Conservation (phyloP, 2,329 filamentous ascomycete genomes). For the Fusarium poae region DNA sequence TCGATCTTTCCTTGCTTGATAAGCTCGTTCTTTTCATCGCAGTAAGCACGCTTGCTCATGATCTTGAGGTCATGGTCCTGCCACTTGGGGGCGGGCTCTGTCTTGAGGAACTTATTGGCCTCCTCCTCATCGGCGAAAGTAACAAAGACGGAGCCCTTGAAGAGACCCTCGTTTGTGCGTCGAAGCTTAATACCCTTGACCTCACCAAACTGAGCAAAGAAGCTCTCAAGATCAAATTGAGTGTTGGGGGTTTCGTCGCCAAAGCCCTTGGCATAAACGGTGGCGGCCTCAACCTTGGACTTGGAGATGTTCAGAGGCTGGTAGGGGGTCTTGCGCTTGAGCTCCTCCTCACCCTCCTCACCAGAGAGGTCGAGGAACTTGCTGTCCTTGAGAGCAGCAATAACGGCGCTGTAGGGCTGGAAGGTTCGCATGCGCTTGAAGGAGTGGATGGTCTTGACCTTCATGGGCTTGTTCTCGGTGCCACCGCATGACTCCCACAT, state of each 20-base stretch:
- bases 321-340: constrained; percentile 82
- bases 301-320: constrained; percentile 70
- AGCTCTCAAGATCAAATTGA: constrained; percentile 94
- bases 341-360: constrained; percentile 75
- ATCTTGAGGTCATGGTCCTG: constrained; percentile 83
- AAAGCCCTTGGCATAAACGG: constrained; percentile 95
- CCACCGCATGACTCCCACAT: constrained; percentile 84
- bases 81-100: constrained; percentile 87
- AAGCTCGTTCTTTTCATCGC: constrained; percentile 78
- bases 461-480: constrained; percentile 82
- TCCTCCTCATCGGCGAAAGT: constrained; percentile 87
- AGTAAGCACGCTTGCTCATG: constrained; percentile 91
- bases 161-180: constrained; percentile 76
- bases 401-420: constrained; percentile 85
- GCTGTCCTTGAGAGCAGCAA: constrained; percentile 85
- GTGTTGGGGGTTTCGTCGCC: constrained; percentile 84
- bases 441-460: constrained; percentile 80
- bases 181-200: constrained; percentile 89
- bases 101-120: constrained; percentile 81
- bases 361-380: constrained; percentile 79
- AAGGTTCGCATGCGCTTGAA: constrained; percentile 99
- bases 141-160: constrained; percentile 98
- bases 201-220: constrained; percentile 85
- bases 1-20: constrained; percentile 78
- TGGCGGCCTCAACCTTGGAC: constrained; percentile 76